Evolutionary conservation across 2,329 filamentous ascomycete genomes (phyloP).

Genomic region (Fusarium tricinctum): DNA sequence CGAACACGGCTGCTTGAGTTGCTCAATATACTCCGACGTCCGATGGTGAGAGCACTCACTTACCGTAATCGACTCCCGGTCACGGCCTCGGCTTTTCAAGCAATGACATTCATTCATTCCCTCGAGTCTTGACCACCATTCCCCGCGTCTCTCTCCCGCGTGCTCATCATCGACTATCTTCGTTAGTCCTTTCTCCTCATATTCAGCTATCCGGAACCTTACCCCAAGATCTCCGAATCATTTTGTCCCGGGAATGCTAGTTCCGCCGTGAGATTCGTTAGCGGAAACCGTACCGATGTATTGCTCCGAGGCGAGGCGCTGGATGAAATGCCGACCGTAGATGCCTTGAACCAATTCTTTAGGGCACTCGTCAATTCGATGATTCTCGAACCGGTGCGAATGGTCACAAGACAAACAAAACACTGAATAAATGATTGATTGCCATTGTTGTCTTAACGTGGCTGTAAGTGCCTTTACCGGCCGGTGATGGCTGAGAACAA

Average conservation of each 20-base stretch:
- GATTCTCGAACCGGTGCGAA: slow-evolving; percentile 1
- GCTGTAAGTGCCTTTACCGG: neutral
- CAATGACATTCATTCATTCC: slow-evolving; percentile 23
- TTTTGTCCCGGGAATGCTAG: slow-evolving; percentile 3
- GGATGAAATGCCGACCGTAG: slow-evolving; percentile 28
- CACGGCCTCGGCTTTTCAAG: slow-evolving; percentile 32
- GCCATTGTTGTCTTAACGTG: neutral
- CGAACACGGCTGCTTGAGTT: slow-evolving; percentile 38
- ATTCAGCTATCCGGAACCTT: slow-evolving; percentile 7
- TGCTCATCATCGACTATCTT: slow-evolving; percentile 3
- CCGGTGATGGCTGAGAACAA: slow-evolving; percentile 12
- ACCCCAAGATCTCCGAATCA: slow-evolving; percentile 24
- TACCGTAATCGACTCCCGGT: slow-evolving; percentile 32
- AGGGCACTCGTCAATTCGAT: slow-evolving; percentile 1
- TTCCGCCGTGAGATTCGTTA: slow-evolving; percentile 8
- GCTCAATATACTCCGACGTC: neutral
- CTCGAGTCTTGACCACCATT: slow-evolving; percentile 5
- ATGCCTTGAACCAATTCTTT: slow-evolving; percentile 18
- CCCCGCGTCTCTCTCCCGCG: slow-evolving; percentile 28
- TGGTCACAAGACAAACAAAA: neutral
- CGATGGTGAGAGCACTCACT: slow-evolving; percentile 13
- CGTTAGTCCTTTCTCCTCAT: slow-evolving; percentile 27
- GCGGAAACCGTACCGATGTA: slow-evolving; percentile 11
- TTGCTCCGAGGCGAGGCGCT: slow-evolving; percentile 28
- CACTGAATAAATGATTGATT: neutral